Conservation (phyloP, 2,329 filamentous ascomycete species). For the Dactylellina drechsleri region DNA sequence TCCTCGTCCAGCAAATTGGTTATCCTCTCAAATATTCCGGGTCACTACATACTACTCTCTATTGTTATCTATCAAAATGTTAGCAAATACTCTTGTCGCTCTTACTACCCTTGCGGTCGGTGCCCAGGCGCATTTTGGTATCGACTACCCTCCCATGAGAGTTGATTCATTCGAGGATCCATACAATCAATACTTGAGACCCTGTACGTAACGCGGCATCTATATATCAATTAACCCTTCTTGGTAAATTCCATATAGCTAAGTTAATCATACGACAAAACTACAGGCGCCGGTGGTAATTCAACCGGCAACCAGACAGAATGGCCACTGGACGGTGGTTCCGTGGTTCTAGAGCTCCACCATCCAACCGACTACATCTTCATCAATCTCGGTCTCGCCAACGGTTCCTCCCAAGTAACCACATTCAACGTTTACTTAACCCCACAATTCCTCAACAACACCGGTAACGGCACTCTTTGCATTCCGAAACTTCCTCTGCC, state of each 20-base stretch:
- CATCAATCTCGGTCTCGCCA: conserved; percentile 67
- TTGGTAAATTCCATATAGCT: neutral
- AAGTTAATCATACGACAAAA: neutral
- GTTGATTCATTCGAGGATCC: conserved; percentile 63
- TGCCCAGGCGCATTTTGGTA: conserved; percentile 66
- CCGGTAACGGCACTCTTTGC: conserved; percentile 73
- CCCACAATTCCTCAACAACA: conserved; percentile 69
- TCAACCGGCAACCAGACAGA: conserved; percentile 63
- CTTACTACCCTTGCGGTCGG: conserved; percentile 32
- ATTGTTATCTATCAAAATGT: conserved; percentile 30
- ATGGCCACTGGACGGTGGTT: conserved; percentile 65
- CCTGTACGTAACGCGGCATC: conserved; percentile 57
- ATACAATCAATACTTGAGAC: conserved; percentile 59
- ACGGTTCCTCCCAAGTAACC: conserved; percentile 62
- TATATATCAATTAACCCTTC: neutral
- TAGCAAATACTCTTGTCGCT: conserved; percentile 40
- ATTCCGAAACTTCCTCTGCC: conserved; percentile 70
- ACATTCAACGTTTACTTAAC: conserved; percentile 77
- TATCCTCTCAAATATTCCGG: neutral
- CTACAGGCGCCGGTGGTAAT: conserved; percentile 35
- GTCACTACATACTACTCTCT: too few relatives aligned
- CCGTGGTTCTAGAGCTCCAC: conserved; percentile 67
- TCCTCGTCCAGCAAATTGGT: conserved; percentile 13
- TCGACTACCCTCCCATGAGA: conserved; percentile 67
- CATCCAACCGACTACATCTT: conserved; percentile 67